A percentile compares a stretch with the other conserved stretches of the same genome.
phyloP scores from a whole-genome alignment of 1,284 basidiomycete species.

The Vanrija pseudolonga region DNA sequence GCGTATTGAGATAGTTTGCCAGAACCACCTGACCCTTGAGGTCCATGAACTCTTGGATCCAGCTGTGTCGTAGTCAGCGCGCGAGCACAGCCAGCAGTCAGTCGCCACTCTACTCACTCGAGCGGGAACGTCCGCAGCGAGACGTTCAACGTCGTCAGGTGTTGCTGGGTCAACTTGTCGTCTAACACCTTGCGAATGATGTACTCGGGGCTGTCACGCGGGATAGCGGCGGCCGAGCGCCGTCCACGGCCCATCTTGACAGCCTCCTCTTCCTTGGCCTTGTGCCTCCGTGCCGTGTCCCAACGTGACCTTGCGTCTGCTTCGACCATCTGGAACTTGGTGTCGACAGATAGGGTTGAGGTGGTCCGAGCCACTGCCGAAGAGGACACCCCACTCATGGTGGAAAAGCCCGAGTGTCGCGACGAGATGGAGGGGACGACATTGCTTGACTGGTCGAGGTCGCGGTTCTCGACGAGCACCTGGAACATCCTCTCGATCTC shows the following conservation, averaged over 20 bases:
- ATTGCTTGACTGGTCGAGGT: slow-evolving; percentile 49
- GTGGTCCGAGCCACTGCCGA: slow-evolving; percentile 29
- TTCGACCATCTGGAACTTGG: slow-evolving; percentile 90
- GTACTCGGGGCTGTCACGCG: slow-evolving; percentile 71
- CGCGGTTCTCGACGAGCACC: slow-evolving; percentile 65
- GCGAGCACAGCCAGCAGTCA: not conserved
- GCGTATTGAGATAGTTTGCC: slow-evolving; percentile 69
- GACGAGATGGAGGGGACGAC: slow-evolving; percentile 27
- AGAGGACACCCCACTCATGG: slow-evolving; percentile 8
- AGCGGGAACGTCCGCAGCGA: slow-evolving; percentile 71
- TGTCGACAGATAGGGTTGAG: slow-evolving; percentile 62
- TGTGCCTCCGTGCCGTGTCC: slow-evolving; percentile 63
- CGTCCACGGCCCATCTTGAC: slow-evolving; percentile 52
- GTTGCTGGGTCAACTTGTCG: slow-evolving; percentile 31
- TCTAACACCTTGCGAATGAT: slow-evolving; percentile 39
- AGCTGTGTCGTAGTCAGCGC: slow-evolving; percentile 53
- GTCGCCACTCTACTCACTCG: slow-evolving; percentile 56
- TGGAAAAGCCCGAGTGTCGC: slow-evolving; percentile 15
- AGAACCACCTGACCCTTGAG: slow-evolving; percentile 81
- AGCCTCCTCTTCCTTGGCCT: slow-evolving; percentile 59
- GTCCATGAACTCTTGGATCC: slow-evolving; percentile 74
- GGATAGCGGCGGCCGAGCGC: slow-evolving; percentile 32
- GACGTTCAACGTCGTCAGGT: slow-evolving; percentile 34
- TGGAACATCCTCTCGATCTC: slow-evolving; percentile 76
- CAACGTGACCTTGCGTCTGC: slow-evolving; percentile 70